Percentiles rank a stretch among this genome's conserved stretches.
Conservation (phyloP, 495 filamentous ascomycete genomes). For the Cladorrhinum samala region DNA sequence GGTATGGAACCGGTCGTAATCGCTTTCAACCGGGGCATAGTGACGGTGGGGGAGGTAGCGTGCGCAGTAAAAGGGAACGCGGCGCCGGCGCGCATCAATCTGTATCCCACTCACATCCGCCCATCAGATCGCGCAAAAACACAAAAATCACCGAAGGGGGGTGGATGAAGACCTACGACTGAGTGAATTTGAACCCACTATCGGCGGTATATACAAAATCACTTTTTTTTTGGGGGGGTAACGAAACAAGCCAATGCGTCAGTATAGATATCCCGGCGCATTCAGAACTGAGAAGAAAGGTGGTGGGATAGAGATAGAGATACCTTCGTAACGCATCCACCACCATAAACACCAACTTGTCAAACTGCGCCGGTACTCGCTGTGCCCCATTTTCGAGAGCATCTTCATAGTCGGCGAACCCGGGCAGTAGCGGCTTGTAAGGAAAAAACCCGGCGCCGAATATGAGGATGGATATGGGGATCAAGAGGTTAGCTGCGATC, state of each 20-base stretch:
- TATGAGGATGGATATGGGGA: slow-evolving; percentile 67
- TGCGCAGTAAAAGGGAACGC: slow-evolving; percentile 93
- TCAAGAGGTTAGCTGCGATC: slow-evolving; percentile 65
- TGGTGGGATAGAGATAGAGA: not conserved
- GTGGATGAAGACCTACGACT: slow-evolving; percentile 58
- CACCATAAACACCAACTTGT: slow-evolving; percentile 95
- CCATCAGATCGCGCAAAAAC: not conserved
- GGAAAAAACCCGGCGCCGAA: slow-evolving; percentile 96
- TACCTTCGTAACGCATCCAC: slow-evolving; percentile 92
- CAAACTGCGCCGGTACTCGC: slow-evolving; percentile 59
- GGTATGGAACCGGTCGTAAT: slow-evolving; percentile 95
- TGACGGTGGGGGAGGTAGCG: slow-evolving; percentile 94
- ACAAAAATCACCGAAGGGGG: too few relatives aligned
- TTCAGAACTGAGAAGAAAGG: not conserved
- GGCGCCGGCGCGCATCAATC: slow-evolving; percentile 73
- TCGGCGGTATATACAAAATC: slow-evolving; percentile 85
- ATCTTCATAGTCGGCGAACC: slow-evolving; percentile 56
- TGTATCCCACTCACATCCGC: slow-evolving; percentile 30
- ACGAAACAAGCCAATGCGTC: not conserved
- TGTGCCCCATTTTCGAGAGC: not conserved
- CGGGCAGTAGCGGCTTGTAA: slow-evolving; percentile 88
- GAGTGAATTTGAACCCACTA: slow-evolving; percentile 84
- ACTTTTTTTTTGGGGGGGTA: slow-evolving; percentile 41
- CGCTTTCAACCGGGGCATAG: slow-evolving; percentile 96
- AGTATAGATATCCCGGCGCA: not conserved